phyloP scores from a whole-genome alignment of 2,329 filamentous ascomycete species.

The Colletotrichum musicola region DNA sequence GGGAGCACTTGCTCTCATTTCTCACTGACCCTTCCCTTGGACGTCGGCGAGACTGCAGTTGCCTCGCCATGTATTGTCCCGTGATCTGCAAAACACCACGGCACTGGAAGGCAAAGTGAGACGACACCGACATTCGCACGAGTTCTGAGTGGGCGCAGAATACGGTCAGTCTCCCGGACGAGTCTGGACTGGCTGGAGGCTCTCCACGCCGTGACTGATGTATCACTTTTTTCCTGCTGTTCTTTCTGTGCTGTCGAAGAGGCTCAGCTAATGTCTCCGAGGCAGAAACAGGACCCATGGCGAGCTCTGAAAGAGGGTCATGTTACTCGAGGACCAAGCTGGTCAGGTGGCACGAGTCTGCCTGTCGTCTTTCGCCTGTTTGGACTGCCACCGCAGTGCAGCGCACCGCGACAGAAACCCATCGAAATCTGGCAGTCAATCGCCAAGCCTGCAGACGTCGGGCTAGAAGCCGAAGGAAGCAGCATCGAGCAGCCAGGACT shows the following conservation, averaged over 20 bases:
- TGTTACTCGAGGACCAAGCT: background rate
- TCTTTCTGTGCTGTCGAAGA: background rate
- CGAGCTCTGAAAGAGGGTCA: background rate
- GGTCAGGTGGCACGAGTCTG: slow-evolving; percentile 13
- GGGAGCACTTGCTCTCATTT: background rate
- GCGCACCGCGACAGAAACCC: background rate
- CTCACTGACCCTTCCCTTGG: background rate
- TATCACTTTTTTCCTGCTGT: background rate
- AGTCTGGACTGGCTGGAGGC: background rate
- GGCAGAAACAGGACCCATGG: background rate
- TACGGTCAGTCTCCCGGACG: background rate
- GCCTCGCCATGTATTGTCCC: slow-evolving; percentile 17
- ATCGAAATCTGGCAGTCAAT: background rate
- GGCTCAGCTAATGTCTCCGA: background rate
- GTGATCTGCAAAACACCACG: slow-evolving; percentile 1
- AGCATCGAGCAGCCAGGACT: background rate
- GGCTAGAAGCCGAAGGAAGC: slow-evolving; percentile 8
- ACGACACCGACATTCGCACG: slow-evolving; percentile 8
- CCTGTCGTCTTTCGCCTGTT: background rate
- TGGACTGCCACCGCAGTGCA: background rate
- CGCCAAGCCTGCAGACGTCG: slow-evolving; percentile 9
- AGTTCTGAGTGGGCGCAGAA: background rate
- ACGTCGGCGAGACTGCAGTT: background rate
- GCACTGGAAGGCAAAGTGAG: background rate
- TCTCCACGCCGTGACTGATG: slow-evolving; percentile 1